Conservation (phyloP, 495 filamentous ascomycete genomes). For the Aspergillus biplanus region DNA sequence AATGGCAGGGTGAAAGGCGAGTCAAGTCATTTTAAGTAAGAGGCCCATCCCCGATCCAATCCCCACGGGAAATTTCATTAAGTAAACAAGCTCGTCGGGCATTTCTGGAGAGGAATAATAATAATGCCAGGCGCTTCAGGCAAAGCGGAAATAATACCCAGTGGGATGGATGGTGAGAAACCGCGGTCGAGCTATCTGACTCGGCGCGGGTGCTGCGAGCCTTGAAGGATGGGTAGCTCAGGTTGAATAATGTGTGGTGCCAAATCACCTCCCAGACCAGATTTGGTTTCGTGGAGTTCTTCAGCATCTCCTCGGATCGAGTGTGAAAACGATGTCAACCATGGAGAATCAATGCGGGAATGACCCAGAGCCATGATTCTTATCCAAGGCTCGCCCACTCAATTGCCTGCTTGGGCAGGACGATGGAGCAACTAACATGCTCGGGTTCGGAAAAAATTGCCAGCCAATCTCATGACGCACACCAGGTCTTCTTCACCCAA, state of each 20-base stretch:
- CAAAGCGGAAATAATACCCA: background rate
- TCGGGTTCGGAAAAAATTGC: slow-evolving; percentile 24
- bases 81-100: background rate
- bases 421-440: background rate
- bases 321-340: background rate
- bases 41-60: slow-evolving; percentile 5
- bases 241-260: background rate
- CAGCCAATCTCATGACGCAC: slow-evolving; percentile 22
- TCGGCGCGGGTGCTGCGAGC: slow-evolving; percentile 6
- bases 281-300: too few relatives aligned
- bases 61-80: slow-evolving; percentile 1
- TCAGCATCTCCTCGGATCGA: slow-evolving; percentile 1
- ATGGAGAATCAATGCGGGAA: slow-evolving; percentile 2
- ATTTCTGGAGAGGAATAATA: background rate
- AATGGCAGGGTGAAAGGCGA: slow-evolving; percentile 1
- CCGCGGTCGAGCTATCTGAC: slow-evolving; percentile 7
- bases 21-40: slow-evolving; percentile 12
- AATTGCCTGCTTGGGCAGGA: too few relatives aligned
- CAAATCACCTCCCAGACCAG: background rate
- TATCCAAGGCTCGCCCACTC: too few relatives aligned
- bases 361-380: background rate
- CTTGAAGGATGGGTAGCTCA: background rate
- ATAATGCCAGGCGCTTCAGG: background rate
- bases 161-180: slow-evolving; percentile 1
- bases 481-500: background rate